Evolutionary conservation across 2,329 filamentous ascomycete genomes (phyloP), one percentile per base, ranked within the genome.

Genomic region (Pseudogymnoascus sp.): DNA sequence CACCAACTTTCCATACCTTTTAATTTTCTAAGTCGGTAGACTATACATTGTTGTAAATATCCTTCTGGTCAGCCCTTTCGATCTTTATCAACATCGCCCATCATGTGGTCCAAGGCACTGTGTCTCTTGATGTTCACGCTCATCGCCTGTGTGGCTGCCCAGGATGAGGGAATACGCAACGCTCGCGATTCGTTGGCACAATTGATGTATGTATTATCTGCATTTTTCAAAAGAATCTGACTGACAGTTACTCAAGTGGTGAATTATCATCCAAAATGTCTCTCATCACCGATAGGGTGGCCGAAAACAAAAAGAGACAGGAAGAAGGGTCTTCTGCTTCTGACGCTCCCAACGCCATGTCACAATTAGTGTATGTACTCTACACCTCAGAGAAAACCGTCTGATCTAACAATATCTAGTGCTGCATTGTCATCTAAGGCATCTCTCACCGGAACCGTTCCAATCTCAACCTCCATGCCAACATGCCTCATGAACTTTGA

Each of bases 21-120:
- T 54, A 54, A 7, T 54, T 32, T 32, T 32, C 5, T 32, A 54
- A 54, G 47, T 54, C 47, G 16, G 28, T 54, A n/a, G 28, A 54
- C 25, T 54, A 54, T 32, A 54, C 9, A 32, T 54, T 54, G 25
- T 54, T 54, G 47, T 54, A 20, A 50, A 32, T 54, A 54, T 54
- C 47, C 47, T 20, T 54, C 30, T 54, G 28, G 28, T n/a, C 16
- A 14, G 28, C 28, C 25, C 18, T 32, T 22, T 54, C 28, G 47
- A 50, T 50, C n/a, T 50, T 50, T 50, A 30, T 50, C 43, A 50
- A 32, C 47, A 54, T 54, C 47, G 47, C 47, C 47, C 28, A 54
- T 54, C 47, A 54, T 54, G 47, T 54, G 47, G 47, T 54, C 47
- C 28, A 54, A 32, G n/a, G 16, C 47, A 32, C 28, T 20, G 5